These are phyloP conservation scores for Ceriops decandra DNA, from an alignment of 345 rosid genomes.

Conservation along the genomic window DNA sequence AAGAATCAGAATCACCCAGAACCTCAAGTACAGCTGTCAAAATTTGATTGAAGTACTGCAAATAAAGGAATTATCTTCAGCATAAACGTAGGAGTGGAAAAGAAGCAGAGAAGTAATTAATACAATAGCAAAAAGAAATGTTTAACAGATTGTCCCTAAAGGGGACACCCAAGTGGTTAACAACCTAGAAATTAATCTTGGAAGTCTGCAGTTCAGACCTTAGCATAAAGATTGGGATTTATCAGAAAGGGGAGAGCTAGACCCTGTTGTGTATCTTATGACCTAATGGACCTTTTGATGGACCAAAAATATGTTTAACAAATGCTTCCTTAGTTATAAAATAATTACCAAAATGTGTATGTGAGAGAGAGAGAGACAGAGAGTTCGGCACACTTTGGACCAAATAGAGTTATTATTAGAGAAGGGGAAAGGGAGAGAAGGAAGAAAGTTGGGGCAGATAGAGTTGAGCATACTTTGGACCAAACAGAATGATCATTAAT, in stretches of 20 bases:
- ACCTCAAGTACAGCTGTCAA: conserved; percentile 94
- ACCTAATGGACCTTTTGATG: too few species aligned
- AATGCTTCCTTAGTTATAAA: neutral
- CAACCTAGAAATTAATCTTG: too few species aligned
- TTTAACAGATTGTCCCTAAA: neutral
- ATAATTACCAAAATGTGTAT: neutral
- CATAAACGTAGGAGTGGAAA: neutral
- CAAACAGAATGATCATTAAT: conserved; percentile 71
- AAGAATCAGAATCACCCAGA: conserved; percentile 64
- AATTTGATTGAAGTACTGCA: conserved; percentile 97
- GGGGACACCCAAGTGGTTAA: too few species aligned
- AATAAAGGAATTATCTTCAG: conserved; percentile 7
- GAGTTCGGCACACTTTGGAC: conserved; percentile 50
- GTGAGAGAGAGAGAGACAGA: neutral
- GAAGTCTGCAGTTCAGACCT: too few species aligned
- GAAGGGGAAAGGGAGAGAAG: conserved; percentile 31
- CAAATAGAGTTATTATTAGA: conserved; percentile 66
- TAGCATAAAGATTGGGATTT: too few species aligned
- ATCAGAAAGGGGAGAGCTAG: too few species aligned
- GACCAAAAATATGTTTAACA: too few species aligned
- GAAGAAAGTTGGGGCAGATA: neutral
- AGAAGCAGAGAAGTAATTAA: neutral
- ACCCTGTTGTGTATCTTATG: too few species aligned
- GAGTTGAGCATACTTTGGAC: conserved; percentile 52
- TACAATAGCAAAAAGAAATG: neutral